phyloP scores from a whole-genome alignment of 2,329 filamentous ascomycete genomes.

The Fusarium verrucosum region DNA sequence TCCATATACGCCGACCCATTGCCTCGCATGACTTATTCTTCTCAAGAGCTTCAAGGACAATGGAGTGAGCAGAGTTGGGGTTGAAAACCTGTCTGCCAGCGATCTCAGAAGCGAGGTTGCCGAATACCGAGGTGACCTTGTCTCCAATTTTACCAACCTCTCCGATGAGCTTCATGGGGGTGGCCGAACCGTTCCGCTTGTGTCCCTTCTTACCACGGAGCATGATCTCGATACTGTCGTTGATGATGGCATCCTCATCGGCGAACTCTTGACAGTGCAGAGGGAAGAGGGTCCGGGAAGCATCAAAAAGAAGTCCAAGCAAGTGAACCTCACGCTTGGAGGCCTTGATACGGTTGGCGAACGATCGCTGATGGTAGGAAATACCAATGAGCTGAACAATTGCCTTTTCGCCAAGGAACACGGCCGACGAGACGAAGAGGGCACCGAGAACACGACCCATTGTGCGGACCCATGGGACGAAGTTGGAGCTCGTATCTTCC shows the following conservation, averaged over 20 bases:
- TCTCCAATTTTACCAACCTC: conserved; percentile 85
- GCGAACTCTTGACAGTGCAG: conserved; percentile 90
- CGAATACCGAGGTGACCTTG: conserved; percentile 92
- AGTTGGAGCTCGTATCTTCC: conserved; percentile 42
- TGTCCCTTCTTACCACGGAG: conserved; percentile 64
- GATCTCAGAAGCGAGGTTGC: conserved; percentile 92
- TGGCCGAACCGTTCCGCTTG: conserved; percentile 67
- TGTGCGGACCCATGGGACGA: conserved; percentile 63
- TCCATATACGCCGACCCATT: conserved; percentile 94
- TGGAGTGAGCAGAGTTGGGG: conserved; percentile 86
- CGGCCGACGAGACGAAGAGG: conserved; percentile 71
- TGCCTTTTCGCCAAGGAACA: conserved; percentile 80
- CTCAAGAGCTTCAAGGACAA: conserved; percentile 89
- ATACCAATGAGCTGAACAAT: conserved; percentile 86
- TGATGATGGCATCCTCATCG: conserved; percentile 92
- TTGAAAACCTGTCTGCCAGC: conserved; percentile 97
- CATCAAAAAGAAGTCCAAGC: conserved; percentile 87
- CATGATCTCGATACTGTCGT: conserved; percentile 79
- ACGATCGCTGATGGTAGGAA: conserved; percentile 85
- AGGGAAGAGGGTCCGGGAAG: conserved; percentile 87
- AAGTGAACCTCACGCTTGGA: conserved; percentile 88
- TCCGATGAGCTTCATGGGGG: conserved; percentile 81
- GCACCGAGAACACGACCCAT: conserved; percentile 74
- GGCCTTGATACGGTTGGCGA: conserved; percentile 82
- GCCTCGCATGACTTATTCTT: conserved; percentile 86